phyloP scores from a whole-genome alignment of 140 eudicot genomes.

The Oenanthe javanica region DNA sequence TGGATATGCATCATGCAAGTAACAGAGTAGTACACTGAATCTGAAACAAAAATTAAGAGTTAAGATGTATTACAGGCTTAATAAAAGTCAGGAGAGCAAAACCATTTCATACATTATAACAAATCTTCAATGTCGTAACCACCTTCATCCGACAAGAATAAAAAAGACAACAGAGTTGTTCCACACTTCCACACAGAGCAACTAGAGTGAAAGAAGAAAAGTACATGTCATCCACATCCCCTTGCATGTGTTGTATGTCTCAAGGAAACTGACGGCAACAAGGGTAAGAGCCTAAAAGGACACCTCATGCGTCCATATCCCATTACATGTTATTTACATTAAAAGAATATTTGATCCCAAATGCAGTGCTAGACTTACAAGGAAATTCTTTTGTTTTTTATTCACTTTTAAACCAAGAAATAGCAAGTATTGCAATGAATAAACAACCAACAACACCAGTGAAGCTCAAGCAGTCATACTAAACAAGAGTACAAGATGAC shows the following conservation, averaged over 20 bases:
- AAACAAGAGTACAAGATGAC: background rate
- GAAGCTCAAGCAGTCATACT: background rate
- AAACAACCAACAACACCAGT: background rate
- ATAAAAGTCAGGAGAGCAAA: background rate
- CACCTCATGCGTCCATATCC: background rate
- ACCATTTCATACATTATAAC: background rate
- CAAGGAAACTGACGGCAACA: background rate
- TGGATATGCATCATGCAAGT: background rate
- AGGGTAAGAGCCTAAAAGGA: background rate
- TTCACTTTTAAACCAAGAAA: background rate
- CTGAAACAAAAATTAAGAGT: background rate
- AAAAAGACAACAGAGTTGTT: background rate
- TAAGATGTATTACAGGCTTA: no score
- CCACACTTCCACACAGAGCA: background rate
- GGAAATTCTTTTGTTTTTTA: background rate
- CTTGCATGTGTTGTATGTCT: background rate
- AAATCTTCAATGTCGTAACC: background rate
- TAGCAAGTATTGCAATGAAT: background rate
- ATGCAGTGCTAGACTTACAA: background rate
- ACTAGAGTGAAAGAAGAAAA: background rate
- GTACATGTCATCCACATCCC: background rate
- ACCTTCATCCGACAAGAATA: background rate
- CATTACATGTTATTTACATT: background rate
- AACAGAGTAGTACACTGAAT: background rate
- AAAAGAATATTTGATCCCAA: background rate